Conservation (phyloP, 108 stramenopile species). For the Cyclotella cryptica region DNA sequence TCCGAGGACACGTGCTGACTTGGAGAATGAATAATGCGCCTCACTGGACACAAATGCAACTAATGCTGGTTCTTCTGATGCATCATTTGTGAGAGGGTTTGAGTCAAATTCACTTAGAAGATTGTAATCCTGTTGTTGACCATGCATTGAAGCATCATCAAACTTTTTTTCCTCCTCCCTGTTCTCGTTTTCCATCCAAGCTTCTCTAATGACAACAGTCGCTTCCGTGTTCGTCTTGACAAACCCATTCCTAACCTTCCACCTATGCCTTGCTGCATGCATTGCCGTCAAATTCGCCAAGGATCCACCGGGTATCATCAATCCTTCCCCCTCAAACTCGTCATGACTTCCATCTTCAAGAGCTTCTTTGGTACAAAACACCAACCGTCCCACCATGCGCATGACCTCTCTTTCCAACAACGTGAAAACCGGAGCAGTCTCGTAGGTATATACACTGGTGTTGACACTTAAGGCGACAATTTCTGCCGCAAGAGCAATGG, state of each 20-base stretch:
- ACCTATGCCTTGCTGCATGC: slow-evolving; percentile 59
- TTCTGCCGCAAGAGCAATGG: slow-evolving; percentile 59
- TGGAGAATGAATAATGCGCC: slow-evolving; percentile 68
- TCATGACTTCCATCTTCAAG: background rate
- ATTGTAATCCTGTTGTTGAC: too few relatives aligned
- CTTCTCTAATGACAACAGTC: background rate
- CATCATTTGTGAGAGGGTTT: background rate
- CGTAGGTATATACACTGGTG: slow-evolving; percentile 53
- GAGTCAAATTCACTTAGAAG: background rate
- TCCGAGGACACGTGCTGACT: slow-evolving; percentile 52
- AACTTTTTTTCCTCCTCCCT: background rate
- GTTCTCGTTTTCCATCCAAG: slow-evolving; percentile 1
- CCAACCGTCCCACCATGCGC: slow-evolving; percentile 33
- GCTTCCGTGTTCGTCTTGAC: too few relatives aligned
- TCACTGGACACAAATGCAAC: slow-evolving; percentile 65
- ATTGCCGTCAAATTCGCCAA: slow-evolving; percentile 57
- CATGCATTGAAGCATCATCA: background rate
- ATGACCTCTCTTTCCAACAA: slow-evolving; percentile 54
- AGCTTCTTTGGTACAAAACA: slow-evolving; percentile 17
- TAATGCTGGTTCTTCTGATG: slow-evolving; percentile 23
- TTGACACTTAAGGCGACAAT: slow-evolving; percentile 43
- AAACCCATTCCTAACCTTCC: slow-evolving; percentile 32
- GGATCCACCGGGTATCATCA: slow-evolving; percentile 61
- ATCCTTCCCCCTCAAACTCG: slow-evolving; percentile 44
- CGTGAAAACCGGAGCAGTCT: slow-evolving; percentile 56